Evolutionary conservation across 2,329 filamentous ascomycete genomes (phyloP).

Genomic region (Decorospora gaudefroyi): DNA sequence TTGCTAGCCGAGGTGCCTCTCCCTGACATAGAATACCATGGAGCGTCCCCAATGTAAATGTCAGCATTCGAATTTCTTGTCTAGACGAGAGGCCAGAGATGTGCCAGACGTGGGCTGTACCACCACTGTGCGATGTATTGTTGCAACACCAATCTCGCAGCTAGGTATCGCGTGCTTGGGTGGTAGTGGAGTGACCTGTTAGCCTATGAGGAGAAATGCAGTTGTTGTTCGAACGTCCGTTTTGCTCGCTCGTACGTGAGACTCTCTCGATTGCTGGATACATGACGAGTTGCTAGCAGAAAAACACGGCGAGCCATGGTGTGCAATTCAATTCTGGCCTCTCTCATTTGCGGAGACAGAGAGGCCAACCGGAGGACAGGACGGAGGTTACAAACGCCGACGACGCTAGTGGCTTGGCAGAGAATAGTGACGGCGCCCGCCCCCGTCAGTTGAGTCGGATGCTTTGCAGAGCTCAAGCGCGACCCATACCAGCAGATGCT

Average conservation of each 20-base stretch:
- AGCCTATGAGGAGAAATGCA: conserved; percentile 29
- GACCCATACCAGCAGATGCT: conserved; percentile 34
- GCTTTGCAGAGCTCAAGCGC: conserved; percentile 29
- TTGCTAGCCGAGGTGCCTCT: conserved; percentile 16
- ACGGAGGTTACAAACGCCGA: conserved; percentile 12
- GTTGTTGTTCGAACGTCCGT: conserved; percentile 33
- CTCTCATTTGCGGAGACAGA: no score
- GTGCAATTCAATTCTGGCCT: no score
- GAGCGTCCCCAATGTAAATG: conserved; percentile 30
- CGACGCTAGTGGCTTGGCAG: conserved; percentile 2
- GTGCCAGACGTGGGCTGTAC: conserved; percentile 32
- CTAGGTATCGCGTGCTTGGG: not conserved
- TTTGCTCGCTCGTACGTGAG: no score
- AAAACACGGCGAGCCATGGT: no score
- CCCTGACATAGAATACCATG: conserved; percentile 19
- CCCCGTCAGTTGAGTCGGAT: conserved; percentile 17
- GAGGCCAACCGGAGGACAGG: not conserved
- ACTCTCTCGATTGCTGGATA: no score
- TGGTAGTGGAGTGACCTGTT: conserved; percentile 27
- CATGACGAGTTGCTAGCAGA: no score
- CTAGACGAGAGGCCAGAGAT: conserved; percentile 26
- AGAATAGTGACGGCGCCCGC: not conserved
- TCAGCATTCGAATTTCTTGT: conserved; percentile 27
- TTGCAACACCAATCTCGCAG: conserved; percentile 12
- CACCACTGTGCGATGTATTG: conserved; percentile 37